Evolutionary conservation across 2,329 filamentous ascomycete species (phyloP).

Genomic region (Dactylellina haptotyla): DNA sequence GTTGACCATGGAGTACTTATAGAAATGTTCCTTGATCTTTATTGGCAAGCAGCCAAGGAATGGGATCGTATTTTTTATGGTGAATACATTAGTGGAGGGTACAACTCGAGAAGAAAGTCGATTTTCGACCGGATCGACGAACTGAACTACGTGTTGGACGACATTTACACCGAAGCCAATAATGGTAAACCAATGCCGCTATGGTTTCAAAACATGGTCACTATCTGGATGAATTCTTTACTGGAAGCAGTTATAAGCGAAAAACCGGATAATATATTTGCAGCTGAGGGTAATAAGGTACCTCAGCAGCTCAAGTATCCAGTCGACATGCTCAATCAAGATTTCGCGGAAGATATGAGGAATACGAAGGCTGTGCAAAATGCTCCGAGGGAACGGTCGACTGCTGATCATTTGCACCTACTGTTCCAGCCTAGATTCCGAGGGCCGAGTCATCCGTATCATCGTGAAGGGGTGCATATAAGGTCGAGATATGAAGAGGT

Average conservation of each 20-base stretch:
- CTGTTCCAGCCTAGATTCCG: conserved; percentile 17
- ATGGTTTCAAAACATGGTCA: conserved; percentile 19
- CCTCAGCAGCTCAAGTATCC: not conserved
- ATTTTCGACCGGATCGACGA: not conserved
- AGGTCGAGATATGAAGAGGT: conserved; percentile 19
- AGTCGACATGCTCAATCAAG: conserved; percentile 31
- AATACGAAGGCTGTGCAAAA: not conserved
- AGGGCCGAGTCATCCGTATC: conserved; percentile 3
- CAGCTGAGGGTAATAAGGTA: not conserved
- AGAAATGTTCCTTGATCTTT: conserved; percentile 15
- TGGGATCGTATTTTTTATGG: conserved; percentile 30
- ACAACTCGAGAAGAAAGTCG: not conserved
- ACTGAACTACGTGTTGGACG: not conserved
- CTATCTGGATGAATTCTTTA: conserved; percentile 17
- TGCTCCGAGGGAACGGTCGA: not conserved
- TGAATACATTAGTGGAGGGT: not conserved
- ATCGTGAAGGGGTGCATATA: not conserved
- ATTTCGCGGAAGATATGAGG: conserved; percentile 18
- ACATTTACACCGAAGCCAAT: conserved; percentile 3
- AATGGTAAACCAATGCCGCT: conserved; percentile 6
- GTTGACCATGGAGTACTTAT: conserved; percentile 11
- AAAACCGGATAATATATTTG: not conserved
- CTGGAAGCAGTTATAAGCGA: conserved; percentile 1
- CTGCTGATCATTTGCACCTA: conserved; percentile 29
- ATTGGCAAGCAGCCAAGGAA: not conserved